Conservation (phyloP, 345 rosid species). For the Gossypium anomalum region DNA sequence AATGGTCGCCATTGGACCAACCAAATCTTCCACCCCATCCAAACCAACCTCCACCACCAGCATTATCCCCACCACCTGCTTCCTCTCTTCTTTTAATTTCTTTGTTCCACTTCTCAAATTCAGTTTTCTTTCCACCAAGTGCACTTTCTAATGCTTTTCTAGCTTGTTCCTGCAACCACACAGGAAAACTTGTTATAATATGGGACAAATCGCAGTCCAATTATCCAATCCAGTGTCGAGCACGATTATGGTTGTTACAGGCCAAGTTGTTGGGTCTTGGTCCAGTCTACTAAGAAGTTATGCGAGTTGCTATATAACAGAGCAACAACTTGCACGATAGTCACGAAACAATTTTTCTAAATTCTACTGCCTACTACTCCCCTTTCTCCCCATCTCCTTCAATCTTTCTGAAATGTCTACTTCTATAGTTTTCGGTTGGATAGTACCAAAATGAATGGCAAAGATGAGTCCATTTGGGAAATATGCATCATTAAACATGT, state of each 20-base stretch:
- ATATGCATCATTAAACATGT: background rate
- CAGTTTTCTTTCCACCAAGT: conserved; percentile 81
- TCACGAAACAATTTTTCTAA: too few species aligned
- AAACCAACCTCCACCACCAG: conserved; percentile 51
- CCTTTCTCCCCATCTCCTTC: too few species aligned
- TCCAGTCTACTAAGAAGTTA: too few species aligned
- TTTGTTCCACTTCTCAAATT: conserved; percentile 76
- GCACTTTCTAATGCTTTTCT: conserved; percentile 83
- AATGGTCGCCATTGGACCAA: conserved; percentile 68
- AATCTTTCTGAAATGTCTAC: too few species aligned
- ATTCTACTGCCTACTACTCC: too few species aligned
- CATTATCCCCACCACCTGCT: conserved; percentile 37
- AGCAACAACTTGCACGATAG: too few species aligned
- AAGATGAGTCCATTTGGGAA: background rate
- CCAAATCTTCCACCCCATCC: conserved; percentile 76
- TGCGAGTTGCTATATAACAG: too few species aligned
- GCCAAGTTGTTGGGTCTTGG: too few species aligned
- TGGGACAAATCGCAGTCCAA: too few species aligned
- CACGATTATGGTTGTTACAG: too few species aligned
- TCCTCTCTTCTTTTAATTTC: conserved; percentile 88
- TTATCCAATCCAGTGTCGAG: too few species aligned
- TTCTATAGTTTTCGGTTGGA: too few species aligned
- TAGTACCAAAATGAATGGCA: background rate
- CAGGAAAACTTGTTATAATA: background rate
- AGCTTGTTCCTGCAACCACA: conserved; percentile 67